phyloP scores from a whole-genome alignment of 768 basidiomycete species.

The Terana coerulea region DNA sequence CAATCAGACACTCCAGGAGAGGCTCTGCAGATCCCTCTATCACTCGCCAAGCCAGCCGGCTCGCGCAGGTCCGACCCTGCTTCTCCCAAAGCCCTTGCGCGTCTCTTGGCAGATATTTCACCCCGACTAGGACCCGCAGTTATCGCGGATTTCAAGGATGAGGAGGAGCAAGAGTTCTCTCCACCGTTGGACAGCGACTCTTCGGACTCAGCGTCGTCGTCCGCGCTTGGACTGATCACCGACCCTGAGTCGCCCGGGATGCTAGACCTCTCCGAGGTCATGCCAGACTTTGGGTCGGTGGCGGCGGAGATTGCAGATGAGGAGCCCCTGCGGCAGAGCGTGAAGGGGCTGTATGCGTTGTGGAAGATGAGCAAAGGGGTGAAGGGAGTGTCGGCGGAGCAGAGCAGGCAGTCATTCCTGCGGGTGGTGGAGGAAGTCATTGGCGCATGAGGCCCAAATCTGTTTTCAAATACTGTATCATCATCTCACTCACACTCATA shows the following conservation, averaged over 20 bases:
- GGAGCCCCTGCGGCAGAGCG: conserved; percentile 45
- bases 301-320: neutral
- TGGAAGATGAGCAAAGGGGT: conserved; percentile 44
- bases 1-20: conserved; percentile 18
- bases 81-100: conserved; percentile 26
- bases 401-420: conserved; percentile 29
- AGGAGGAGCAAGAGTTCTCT: conserved; percentile 12
- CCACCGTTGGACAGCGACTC: conserved; percentile 8
- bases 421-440: conserved; percentile 28
- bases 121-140: conserved; percentile 20
- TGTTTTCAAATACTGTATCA: neutral
- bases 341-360: conserved; percentile 53
- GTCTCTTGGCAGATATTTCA: conserved; percentile 24
- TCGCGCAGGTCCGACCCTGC: conserved; percentile 25
- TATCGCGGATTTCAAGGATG: conserved; percentile 9
- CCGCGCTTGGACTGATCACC: conserved; percentile 8
- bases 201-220: conserved; percentile 7
- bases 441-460: neutral
- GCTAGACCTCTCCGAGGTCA: too few relatives aligned
- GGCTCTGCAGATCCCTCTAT: conserved; percentile 19
- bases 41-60: conserved; percentile 2
- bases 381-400: conserved; percentile 4
- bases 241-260: neutral
- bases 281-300: neutral
- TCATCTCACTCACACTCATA: neutral